Base-by-base conservation (phyloP, 805 yeast species). In the Zygosaccharomyces kombuchaensis region DNA sequence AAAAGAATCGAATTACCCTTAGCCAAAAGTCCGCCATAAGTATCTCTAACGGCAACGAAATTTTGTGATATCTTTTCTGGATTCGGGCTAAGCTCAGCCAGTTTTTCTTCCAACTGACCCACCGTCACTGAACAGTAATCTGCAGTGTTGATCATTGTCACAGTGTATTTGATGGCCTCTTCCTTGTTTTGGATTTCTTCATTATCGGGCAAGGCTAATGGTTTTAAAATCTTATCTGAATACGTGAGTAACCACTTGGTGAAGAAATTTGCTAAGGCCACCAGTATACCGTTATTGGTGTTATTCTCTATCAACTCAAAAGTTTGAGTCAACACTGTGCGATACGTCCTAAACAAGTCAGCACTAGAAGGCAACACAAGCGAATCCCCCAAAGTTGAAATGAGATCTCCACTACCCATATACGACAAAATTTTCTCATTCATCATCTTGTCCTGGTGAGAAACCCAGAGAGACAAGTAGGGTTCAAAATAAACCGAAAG, bases 291-390 rank as follows among this genome's bases (percentile, higher is more conserved):
- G 29, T 67, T 69, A 39, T 59, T 58, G 10, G 53, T 45, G 21
- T 52, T 52, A 19, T 47, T 52, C 1, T 73, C 74, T 7, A 71
- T 60, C 17, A 85, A 63, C 47, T 76, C 80, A 12, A 85, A 66
- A 8, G 89, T 73, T 59, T 87, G 96, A 17, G 81, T 72, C 30
- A 93, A 65, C 7, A 85, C 68, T 40, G 82, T 82, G 48, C 95
- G 78, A 61, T 87, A 90, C 2, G 78, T 68, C 56, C 88, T 77
- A 65, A 93, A 90, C 27, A 93, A 66, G 54, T 91, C 97, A 1
- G 95, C 87, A 9, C 96, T 85, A 0, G 96, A 86, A 31, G 84
- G 87, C 7, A 93, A 72, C 12, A 93, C 90, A 57, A 82, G 78
- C 4, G 84, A 77, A 32, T 74, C 76, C 29, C 74, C 73, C 43